Base-by-base conservation (phyloP, 2,329 filamentous ascomycete species). In the Pseudomassariella vexata region DNA sequence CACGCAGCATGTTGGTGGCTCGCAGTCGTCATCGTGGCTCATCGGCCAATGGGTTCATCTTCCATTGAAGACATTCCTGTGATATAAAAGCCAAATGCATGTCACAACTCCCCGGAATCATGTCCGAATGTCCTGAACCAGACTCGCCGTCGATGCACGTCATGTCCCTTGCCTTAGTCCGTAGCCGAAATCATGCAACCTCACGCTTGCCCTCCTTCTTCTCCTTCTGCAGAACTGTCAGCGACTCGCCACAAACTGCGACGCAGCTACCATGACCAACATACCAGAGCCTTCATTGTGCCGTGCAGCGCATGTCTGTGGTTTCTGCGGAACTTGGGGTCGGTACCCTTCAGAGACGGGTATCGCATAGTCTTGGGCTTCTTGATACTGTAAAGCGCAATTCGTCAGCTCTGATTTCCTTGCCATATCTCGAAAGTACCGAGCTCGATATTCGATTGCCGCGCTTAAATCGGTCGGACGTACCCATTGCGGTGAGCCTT, bases 401-500 rank as follows among this genome's bases (percentile, higher is more conserved):
- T 30, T 20, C 14, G 24, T 49, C 30, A 50, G 44, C 29, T 16
- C 31, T 18, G 8, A 24, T 15, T 24, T 18, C 27, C 22, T 22
- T 15, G 15, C 19, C 9, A 30, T 26, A 28, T 29, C 23, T 35
- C 12, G n/a, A n/a, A n/a, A n/a, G n/a, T n/a, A n/a, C n/a, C n/a
- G n/a, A n/a, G n/a, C n/a, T n/a, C n/a, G n/a, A n/a, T n/a, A n/a
- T n/a, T n/a, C n/a, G n/a, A n/a, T n/a, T n/a, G n/a, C n/a, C n/a
- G n/a, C n/a, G n/a, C n/a, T n/a, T n/a, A n/a, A n/a, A n/a, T n/a
- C n/a, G n/a, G n/a, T n/a, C n/a, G 16, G 39, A 73, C 82, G 58
- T 83, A 95, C 90, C 92, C 92, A 79, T 98, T 98, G 66, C 84
- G 82, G 83, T 98, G 92, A 73, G 88, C 89, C 85, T 98, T 98